Evolutionary conservation across 768 basidiomycete species (phyloP), one percentile per base, ranked within the genome.

Genomic region (Candolleomyces aberdarensis): DNA sequence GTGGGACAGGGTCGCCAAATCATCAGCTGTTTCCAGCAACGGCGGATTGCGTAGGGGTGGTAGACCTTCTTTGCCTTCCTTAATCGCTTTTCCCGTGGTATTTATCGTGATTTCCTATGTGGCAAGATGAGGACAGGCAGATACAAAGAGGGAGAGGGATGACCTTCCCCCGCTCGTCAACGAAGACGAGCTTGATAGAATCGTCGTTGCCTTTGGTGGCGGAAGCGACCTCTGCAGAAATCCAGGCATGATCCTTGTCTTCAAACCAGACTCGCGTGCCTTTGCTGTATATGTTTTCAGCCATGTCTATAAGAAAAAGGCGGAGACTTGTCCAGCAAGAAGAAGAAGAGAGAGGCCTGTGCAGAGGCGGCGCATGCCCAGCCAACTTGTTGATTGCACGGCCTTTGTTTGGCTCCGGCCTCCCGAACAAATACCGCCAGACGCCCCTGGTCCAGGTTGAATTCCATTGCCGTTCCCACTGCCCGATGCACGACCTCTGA

Each of bases 31-130:
- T 79, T 99, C 97, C 62, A 99, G 80, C 56, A 98, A 77, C 39
- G 96, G 97, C 36, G 97, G 97, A 76, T 99, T 98, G 65, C 96
- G 89, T 69, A 99, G 78, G 47, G 96, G 97, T 48, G 97, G 97
- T 8, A 98, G 82, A 55, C 83, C 85, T 65, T 87, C 86, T 68
- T 88, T 87, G 50, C 86, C 86, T 70, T 89, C 88, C 70, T 85
- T 90, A 72, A 95, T 89, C 62, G 89, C 86, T 72, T 88, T 87
- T 46, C 83, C 83, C 13, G 89, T 91, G 9, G 94, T 94, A 64
- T 87, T 87, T 54, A 96, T 81, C 41, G 80, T 76, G 54, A 85
- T 85, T 83, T 94, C 92, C 94, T 95, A 68, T 32, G 47, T 53
- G 53, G 53, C 15, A 61, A 48, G 46, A 56, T 26, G 19, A 43